Base-by-base conservation (phyloP, 768 basidiomycete genomes). In the Boletus eberwhitei region DNA sequence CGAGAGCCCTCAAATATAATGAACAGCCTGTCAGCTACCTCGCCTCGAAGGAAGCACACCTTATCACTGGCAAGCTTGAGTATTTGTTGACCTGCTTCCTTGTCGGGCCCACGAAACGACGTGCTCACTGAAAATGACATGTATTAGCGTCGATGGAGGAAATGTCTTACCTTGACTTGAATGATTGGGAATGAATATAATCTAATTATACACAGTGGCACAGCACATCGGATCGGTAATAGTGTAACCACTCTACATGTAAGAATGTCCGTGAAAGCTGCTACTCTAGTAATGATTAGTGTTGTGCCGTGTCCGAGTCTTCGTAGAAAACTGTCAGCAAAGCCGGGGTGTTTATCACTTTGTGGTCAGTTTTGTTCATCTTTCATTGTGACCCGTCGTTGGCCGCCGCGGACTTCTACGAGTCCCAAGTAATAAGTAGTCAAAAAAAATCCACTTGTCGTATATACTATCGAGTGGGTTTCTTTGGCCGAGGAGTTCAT, bases 11-110 rank as follows among this genome's bases (percentile, higher is more conserved):
- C 13, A 62, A 62, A 43, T 57, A 67, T n/a, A 6, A 26, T n/a
- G 24, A 16, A 11, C 24, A 17, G 9, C 16, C 24, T 24, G 41
- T 42, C 21, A 42, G 22, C 16, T 42, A 42, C 22, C 41, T 42
- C 22, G 22, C 14, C 19, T 24, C 41, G 16, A 22, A 42, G 41
- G 41, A 42, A 26, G 41, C 21, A 5, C 24, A 26, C 24, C 71
- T 70, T 51, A 64, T 76, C 11, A 76, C 73, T 0, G 75, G 74
- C 59, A 26, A 26, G 24, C 24, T 4, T 24, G 24, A 24, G 24
- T 26, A 26, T 26, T 26, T 26, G 17, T 29, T 29, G 4, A 6
- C 4, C 3, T 22, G 6, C 36, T 57, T 29, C 53, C 13, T 3
- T 21, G 22, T 29, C 3, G n/a, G 2, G 4, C 31, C 36, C 36